Percentiles rank a stretch among this genome's conserved stretches.
Evolutionary conservation across 257 asterid species (phyloP).

Genomic region (Ophiorrhiza pumila): DNA sequence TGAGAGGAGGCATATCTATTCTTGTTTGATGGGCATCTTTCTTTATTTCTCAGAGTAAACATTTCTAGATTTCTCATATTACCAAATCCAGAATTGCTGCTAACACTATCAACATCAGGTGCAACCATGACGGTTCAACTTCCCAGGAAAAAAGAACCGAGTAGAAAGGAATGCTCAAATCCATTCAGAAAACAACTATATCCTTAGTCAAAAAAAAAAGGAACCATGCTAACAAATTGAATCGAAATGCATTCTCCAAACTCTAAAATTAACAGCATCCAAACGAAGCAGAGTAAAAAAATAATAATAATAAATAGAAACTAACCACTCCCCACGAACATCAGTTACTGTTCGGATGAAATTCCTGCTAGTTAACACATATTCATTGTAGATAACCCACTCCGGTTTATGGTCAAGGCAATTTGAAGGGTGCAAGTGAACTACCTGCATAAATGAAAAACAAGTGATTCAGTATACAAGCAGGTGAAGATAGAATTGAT

Average conservation of each 20-base stretch:
- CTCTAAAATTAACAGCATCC: not conserved
- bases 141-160: too few species aligned
- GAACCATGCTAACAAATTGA: not conserved
- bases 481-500: too few species aligned
- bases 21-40: too few species aligned
- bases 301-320: too few species aligned
- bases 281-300: not conserved
- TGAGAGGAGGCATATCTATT: too few species aligned
- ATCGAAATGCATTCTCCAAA: not conserved
- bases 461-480: too few species aligned
- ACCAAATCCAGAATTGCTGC: too few species aligned
- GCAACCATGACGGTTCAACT: too few species aligned
- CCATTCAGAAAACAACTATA: too few species aligned
- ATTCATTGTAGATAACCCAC: conserved; percentile 94
- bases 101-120: too few species aligned
- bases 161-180: too few species aligned
- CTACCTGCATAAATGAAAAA: conserved; percentile 45
- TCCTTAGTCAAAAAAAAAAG: too few species aligned
- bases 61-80: not conserved
- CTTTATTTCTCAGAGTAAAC: not conserved
- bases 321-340: conserved; percentile 94
- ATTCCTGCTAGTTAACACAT: conserved; percentile 87
- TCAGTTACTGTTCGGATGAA: conserved; percentile 94
- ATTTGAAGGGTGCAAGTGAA: conserved; percentile 90
- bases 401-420: conserved; percentile 96